Evolutionary conservation across 2,329 filamentous ascomycete genomes (phyloP).

Genomic region (Paraphaeosphaeria minitans): DNA sequence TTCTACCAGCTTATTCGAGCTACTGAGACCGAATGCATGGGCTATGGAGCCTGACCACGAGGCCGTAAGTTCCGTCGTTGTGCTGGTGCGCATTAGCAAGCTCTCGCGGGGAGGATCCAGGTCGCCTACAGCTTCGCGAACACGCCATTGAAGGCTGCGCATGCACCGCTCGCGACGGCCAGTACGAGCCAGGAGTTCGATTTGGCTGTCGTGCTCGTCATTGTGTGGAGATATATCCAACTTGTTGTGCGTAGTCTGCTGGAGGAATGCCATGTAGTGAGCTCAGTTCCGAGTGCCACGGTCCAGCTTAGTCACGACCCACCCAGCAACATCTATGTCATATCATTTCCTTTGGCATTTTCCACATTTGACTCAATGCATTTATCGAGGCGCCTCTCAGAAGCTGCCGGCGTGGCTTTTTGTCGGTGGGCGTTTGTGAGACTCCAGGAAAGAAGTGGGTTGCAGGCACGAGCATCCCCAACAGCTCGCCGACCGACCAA

Average conservation of each 20-base stretch:
- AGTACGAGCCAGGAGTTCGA: constrained; percentile 61
- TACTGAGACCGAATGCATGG: constrained; percentile 52
- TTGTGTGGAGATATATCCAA: constrained; percentile 12
- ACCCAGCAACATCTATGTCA: neutral
- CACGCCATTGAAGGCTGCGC: constrained; percentile 80
- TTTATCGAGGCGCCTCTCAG: neutral
- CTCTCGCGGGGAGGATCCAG: constrained; percentile 5
- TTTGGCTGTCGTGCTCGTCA: constrained; percentile 31
- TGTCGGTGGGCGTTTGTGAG: neutral
- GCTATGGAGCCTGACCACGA: constrained; percentile 58
- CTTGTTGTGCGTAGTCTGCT: neutral
- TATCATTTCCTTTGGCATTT: neutral
- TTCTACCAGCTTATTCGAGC: constrained; percentile 56
- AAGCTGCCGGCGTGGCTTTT: neutral
- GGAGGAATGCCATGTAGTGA: neutral
- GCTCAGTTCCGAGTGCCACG: neutral
- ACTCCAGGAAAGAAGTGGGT: too few relatives aligned
- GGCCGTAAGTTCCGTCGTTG: constrained; percentile 64
- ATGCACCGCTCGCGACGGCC: constrained; percentile 75
- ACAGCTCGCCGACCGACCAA: too few relatives aligned
- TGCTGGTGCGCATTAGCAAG: constrained; percentile 48
- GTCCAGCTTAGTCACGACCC: neutral
- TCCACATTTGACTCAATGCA: neutral
- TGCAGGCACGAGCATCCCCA: too few relatives aligned
- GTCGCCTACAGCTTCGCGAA: constrained; percentile 77